A percentile compares a stretch with the other conserved stretches of the same genome.
phyloP scores from a whole-genome alignment of 2,329 filamentous ascomycete species.

The Penicillium sp. region DNA sequence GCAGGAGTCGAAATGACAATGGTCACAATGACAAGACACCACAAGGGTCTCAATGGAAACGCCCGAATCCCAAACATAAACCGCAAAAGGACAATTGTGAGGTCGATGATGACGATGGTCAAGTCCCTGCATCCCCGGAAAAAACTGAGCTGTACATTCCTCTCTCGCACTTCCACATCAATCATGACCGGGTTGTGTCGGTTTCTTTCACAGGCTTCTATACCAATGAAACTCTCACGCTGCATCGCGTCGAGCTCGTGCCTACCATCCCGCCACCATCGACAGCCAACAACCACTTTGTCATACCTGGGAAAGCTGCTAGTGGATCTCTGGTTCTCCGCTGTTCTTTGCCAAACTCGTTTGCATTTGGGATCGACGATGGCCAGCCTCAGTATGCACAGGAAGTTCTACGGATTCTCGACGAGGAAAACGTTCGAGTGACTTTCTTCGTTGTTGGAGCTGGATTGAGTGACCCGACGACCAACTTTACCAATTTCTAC shows the following conservation, averaged over 20 bases:
- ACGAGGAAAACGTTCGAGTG: constrained; percentile 57
- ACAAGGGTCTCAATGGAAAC: background rate
- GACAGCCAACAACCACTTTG: constrained; percentile 34
- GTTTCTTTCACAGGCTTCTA: constrained; percentile 62
- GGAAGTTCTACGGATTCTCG: constrained; percentile 56
- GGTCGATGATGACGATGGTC: background rate
- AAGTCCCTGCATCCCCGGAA: constrained; percentile 24
- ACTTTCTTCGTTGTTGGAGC: constrained; percentile 67
- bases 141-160: constrained; percentile 59
- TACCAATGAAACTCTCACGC: constrained; percentile 44
- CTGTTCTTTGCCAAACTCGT: constrained; percentile 62
- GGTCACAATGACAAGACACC: background rate
- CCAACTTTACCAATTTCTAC: constrained; percentile 60
- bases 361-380: constrained; percentile 68
- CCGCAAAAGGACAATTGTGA: background rate
- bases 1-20: background rate
- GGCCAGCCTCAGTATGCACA: constrained; percentile 56
- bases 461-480: constrained; percentile 53
- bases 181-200: constrained; percentile 52
- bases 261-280: constrained; percentile 44
- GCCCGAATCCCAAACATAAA: background rate
- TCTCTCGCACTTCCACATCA: constrained; percentile 59
- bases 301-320: constrained; percentile 55
- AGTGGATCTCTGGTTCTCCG: constrained; percentile 57
- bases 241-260: constrained; percentile 59